Conservation (phyloP, 208 protist species). For the Leishmania arabica region DNA sequence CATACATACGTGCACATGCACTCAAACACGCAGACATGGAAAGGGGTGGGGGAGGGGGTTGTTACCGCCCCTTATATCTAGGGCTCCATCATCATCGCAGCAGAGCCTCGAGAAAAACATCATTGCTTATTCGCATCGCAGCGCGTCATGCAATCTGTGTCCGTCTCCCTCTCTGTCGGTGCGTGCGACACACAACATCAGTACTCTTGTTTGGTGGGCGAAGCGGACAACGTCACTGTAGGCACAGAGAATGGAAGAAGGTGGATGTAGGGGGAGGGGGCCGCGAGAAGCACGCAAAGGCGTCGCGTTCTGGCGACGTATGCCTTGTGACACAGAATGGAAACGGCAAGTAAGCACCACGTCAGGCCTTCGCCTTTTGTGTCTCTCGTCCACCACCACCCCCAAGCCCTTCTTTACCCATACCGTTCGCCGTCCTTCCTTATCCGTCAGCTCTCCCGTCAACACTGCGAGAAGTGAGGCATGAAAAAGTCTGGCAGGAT, state of each 20-base stretch:
- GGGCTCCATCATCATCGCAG: not conserved
- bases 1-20: not conserved
- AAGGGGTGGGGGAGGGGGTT: not conserved
- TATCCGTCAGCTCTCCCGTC: not conserved
- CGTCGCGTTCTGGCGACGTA: not conserved
- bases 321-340: not conserved
- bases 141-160: not conserved
- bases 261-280: not conserved
- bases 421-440: not conserved
- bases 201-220: too few relatives aligned
- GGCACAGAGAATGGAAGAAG: not conserved
- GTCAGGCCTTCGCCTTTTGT: not conserved
- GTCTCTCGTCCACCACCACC: not conserved
- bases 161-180: not conserved
- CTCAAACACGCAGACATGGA: not conserved
- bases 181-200: not conserved
- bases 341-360: not conserved
- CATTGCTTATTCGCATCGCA: not conserved
- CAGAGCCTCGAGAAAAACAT: not conserved
- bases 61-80: not conserved
- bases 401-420: not conserved
- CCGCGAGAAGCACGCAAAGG: not conserved
- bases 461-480: constrained; percentile 15
- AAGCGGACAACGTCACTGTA: not conserved
- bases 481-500: constrained; percentile 76